Evolutionary conservation across 2,329 filamentous ascomycete species (phyloP), one percentile per base, ranked within the genome.

Genomic region (Neophaeococcomyces aloes): DNA sequence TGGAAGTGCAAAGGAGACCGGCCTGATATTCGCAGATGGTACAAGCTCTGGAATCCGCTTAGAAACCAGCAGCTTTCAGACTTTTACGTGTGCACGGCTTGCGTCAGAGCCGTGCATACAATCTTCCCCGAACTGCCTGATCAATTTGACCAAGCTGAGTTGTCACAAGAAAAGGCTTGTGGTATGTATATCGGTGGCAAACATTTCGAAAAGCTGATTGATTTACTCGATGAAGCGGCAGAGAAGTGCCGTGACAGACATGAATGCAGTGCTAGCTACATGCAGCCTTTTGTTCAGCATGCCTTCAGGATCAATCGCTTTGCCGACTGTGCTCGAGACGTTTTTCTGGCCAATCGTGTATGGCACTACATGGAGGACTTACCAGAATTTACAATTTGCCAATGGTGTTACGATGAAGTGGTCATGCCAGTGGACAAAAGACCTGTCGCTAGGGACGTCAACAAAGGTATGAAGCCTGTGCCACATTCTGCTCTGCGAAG

Each of bases 301-400:
- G 70, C 86, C 4, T 69, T 74, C 36, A 74, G 75, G 27, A 68
- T 82, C 46, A 71, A 71, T 15, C 62, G 66, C 3, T 62, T 76
- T 21, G 69, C 74, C 2, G 77, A 86, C 57, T 93, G 86, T 57
- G 67, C 68, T 15, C 71, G 77, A 27, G 78, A 83, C 57, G 73
- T 70, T n/a, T 69, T 77, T 3, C 63, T 82, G 2, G 61, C 68
- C n/a, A 72, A 77, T 43, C 73, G 71, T 10, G 67, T 72, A 30
- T 95, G 88, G 88, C 80, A 93, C 60, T 79, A 75, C 44, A 86
- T 93, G 60, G 77, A 83, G 1, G 70, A 75, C 11, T 66, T 93
- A 0, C 84, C 83, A 0, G 76, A 87, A 37, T 78, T 94, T 55
- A 86, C 83, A 1, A 81, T 94, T 3, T 96, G 88, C 62, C 78